phyloP scores from a whole-genome alignment of 192 early-diverging fungal species.

The Geranomyces michiganensis region DNA sequence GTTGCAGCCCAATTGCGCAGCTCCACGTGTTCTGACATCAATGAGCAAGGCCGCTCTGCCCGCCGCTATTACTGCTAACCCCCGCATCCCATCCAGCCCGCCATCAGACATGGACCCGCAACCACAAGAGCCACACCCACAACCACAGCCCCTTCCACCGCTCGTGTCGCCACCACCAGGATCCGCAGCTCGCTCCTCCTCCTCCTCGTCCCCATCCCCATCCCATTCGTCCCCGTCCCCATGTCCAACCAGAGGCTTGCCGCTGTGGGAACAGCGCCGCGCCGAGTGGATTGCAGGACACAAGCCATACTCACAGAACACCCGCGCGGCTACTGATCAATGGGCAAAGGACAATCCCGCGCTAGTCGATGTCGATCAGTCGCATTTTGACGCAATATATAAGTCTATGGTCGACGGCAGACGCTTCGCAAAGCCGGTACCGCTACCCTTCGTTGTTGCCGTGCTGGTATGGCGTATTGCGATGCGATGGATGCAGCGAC shows the following conservation, averaged over 20 bases:
- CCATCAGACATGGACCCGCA: too few relatives aligned
- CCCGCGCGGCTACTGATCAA: constrained; percentile 18
- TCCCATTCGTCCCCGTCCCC: not conserved
- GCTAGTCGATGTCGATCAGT: constrained; percentile 40
- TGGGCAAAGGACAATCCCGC: constrained; percentile 37
- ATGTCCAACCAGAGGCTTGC: constrained; percentile 24
- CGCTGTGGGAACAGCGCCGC: constrained; percentile 40
- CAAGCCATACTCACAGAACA: constrained; percentile 42
- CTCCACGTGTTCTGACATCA: too few relatives aligned
- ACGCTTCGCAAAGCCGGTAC: constrained; percentile 49
- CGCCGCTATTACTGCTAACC: too few relatives aligned
- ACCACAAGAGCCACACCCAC: too few relatives aligned
- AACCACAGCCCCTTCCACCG: too few relatives aligned
- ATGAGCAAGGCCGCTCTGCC: too few relatives aligned
- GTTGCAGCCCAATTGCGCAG: too few relatives aligned
- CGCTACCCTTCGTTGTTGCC: constrained; percentile 49
- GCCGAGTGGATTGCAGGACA: constrained; percentile 42
- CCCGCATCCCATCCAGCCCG: too few relatives aligned
- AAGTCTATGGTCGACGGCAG: constrained; percentile 46
- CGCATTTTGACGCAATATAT: constrained; percentile 53
- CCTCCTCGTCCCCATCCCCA: constrained; percentile 4
- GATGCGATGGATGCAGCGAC: not conserved
- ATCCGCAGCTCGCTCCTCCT: not conserved
- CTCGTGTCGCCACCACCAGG: not conserved
- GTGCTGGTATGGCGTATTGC: constrained; percentile 52